Evolutionary conservation across 2,329 filamentous ascomycete species (phyloP).

Genomic region (Cercospora zeae-maydis): DNA sequence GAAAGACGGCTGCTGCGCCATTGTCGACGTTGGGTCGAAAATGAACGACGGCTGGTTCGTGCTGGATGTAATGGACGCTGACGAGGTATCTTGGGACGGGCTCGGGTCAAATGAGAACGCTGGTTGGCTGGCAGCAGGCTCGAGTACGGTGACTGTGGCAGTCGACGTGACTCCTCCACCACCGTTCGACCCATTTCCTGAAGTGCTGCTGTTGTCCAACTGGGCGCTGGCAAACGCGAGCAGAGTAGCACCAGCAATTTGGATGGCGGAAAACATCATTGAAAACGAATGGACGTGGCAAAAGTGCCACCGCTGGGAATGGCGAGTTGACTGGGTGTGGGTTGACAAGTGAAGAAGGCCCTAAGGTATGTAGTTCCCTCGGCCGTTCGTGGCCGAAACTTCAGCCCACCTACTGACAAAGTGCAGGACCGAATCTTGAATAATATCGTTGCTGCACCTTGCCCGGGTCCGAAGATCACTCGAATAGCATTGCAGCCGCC

Average conservation of each 20-base stretch:
- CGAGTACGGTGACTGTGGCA: neutral
- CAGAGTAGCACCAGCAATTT: neutral
- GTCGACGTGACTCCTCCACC: neutral
- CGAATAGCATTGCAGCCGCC: neutral
- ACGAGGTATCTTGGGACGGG: neutral
- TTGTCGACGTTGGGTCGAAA: neutral
- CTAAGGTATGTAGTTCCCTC: neutral
- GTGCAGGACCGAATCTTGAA: neutral
- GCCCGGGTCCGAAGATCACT: neutral
- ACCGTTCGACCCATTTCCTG: neutral
- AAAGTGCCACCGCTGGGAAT: conserved; percentile 9
- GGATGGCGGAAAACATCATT: neutral
- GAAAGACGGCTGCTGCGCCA: neutral
- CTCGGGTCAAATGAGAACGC: neutral
- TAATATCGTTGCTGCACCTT: neutral
- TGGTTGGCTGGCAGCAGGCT: neutral
- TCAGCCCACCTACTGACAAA: neutral
- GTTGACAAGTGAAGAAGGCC: neutral
- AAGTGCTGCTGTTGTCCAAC: neutral
- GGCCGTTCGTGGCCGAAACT: neutral
- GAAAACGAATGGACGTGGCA: conserved; percentile 24
- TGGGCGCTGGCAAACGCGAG: conserved; percentile 13
- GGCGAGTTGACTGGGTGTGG: neutral
- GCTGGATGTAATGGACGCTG: neutral
- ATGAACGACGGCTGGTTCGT: neutral